These are phyloP conservation scores for Balakata baccata DNA, from an alignment of 345 rosid genomes.

Conservation along the genomic window DNA sequence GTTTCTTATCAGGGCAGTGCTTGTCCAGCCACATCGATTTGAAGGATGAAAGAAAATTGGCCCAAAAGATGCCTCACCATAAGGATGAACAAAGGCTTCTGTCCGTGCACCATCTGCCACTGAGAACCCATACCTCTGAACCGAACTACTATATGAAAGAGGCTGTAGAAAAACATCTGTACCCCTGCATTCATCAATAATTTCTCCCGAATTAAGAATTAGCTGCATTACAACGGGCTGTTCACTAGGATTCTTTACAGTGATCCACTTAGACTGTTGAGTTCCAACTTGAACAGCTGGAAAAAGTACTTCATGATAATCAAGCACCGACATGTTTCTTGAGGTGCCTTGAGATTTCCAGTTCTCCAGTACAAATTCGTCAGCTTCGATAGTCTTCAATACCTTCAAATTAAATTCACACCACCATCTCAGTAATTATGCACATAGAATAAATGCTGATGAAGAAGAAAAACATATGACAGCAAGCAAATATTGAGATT, in stretches of 20 bases:
- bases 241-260: slow-evolving; percentile 62
- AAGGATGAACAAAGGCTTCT: slow-evolving; percentile 56
- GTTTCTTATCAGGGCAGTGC: slow-evolving; percentile 61
- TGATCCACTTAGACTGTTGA: slow-evolving; percentile 52
- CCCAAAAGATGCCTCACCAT: slow-evolving; percentile 51
- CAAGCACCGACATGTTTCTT: slow-evolving; percentile 50
- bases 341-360: slow-evolving; percentile 62
- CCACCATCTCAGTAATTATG: slow-evolving; percentile 11
- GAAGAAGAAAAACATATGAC: neutral
- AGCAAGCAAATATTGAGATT: neutral
- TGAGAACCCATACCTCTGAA: slow-evolving; percentile 47
- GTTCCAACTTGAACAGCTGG: slow-evolving; percentile 49
- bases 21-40: slow-evolving; percentile 60
- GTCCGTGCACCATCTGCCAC: slow-evolving; percentile 43
- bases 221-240: slow-evolving; percentile 71
- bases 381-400: slow-evolving; percentile 37
- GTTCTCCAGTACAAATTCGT: slow-evolving; percentile 47
- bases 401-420: slow-evolving; percentile 34
- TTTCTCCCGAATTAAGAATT: slow-evolving; percentile 57
- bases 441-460: neutral
- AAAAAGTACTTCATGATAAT: slow-evolving; percentile 48
- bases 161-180: slow-evolving; percentile 33
- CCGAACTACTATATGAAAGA: slow-evolving; percentile 25
- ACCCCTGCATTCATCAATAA: slow-evolving; percentile 50
- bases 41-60: slow-evolving; percentile 65